Evolutionary conservation across 1,284 basidiomycete genomes (phyloP).

Genomic region (Microbotryum silenes-acaulis): DNA sequence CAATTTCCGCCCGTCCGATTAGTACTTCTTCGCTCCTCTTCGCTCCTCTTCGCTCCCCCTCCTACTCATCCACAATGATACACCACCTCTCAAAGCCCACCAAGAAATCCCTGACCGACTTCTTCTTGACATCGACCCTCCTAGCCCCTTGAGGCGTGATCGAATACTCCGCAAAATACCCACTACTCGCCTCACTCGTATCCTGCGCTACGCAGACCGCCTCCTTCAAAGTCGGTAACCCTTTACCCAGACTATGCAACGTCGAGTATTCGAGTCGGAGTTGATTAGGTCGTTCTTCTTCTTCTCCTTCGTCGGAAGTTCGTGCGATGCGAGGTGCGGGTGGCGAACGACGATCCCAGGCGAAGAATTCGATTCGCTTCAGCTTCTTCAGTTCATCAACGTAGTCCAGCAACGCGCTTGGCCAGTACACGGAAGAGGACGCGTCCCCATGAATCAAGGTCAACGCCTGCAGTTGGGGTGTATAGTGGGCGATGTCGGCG

Average conservation of each 20-base stretch:
- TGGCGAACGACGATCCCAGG: conserved; percentile 17
- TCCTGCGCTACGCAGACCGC: conserved; percentile 24
- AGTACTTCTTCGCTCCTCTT: no score
- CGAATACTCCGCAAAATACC: conserved; percentile 15
- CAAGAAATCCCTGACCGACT: conserved; percentile 10
- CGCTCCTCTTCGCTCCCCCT: no score
- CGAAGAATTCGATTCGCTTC: conserved; percentile 16
- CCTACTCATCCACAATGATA: no score
- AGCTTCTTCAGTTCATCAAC: conserved; percentile 10
- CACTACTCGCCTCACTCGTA: conserved; percentile 16
- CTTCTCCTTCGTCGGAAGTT: not conserved
- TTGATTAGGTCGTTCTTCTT: not conserved
- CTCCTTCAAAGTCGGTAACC: conserved; percentile 3
- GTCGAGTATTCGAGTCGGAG: conserved; percentile 14
- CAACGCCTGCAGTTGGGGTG: conserved; percentile 10
- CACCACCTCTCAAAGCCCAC: no score
- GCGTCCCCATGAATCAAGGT: conserved; percentile 16
- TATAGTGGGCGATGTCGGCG: conserved; percentile 7
- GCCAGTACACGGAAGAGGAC: conserved; percentile 8
- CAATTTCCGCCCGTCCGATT: no score
- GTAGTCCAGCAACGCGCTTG: conserved; percentile 18
- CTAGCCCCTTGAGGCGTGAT: not conserved
- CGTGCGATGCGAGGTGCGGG: not conserved
- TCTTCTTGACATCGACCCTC: conserved; percentile 4
- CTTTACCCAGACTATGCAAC: conserved; percentile 6